These are phyloP conservation scores for Naganishia cerealis DNA, from an alignment of 1,284 basidiomycete genomes.

Conservation along the genomic window DNA sequence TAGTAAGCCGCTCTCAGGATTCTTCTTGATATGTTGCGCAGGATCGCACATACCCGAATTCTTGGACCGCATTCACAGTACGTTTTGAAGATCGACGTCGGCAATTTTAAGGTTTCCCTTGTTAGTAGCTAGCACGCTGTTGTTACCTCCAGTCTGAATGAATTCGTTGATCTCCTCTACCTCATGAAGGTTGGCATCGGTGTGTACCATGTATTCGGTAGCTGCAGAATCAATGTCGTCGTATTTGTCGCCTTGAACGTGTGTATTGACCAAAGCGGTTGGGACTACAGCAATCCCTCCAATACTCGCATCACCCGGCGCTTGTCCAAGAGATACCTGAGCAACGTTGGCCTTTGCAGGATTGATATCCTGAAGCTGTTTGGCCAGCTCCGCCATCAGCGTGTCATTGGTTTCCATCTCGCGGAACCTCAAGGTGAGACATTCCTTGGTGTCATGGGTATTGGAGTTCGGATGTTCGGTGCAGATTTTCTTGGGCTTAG, in stretches of 20 bases:
- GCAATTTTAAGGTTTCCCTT: background rate
- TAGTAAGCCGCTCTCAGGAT: too few relatives aligned
- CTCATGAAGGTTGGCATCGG: background rate
- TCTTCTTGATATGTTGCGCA: too few relatives aligned
- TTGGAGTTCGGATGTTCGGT: background rate
- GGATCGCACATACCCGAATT: too few relatives aligned
- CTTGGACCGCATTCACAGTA: too few relatives aligned
- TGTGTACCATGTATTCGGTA: background rate
- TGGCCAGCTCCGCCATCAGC: background rate
- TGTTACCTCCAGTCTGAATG: background rate
- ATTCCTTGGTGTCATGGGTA: background rate
- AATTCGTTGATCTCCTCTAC: background rate
- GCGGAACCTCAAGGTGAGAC: background rate
- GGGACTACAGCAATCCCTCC: background rate
- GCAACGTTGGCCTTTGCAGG: background rate
- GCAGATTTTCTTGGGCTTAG: background rate
- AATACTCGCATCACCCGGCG: background rate
- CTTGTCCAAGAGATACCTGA: background rate
- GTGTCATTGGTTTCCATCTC: background rate
- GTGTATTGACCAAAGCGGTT: background rate
- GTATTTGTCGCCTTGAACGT: background rate
- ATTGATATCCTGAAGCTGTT: background rate
- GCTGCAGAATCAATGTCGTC: background rate
- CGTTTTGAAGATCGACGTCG: background rate
- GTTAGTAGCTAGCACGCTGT: background rate